These are phyloP conservation scores for Mycena amicta DNA, from an alignment of 768 basidiomycete species.

Conservation along the genomic window DNA sequence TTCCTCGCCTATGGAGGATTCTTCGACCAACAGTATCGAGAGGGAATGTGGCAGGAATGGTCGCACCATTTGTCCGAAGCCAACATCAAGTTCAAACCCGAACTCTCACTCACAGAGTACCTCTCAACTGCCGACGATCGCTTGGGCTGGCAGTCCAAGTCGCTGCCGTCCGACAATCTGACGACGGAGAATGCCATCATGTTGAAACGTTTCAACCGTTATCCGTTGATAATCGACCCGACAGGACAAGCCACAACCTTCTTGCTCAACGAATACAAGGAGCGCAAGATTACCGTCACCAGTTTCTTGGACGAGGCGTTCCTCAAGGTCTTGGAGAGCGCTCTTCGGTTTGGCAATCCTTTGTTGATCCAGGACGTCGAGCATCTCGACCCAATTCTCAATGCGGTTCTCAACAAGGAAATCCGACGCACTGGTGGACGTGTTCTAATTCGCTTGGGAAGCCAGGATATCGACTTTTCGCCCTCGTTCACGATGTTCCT, in stretches of 20 bases:
- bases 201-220: conserved; percentile 96
- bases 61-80: conserved; percentile 85
- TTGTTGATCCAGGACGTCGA: conserved; percentile 98
- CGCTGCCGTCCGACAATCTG: conserved; percentile 92
- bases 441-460: conserved; percentile 94
- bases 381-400: conserved; percentile 95
- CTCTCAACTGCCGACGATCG: conserved; percentile 97
- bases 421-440: conserved; percentile 95
- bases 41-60: conserved; percentile 98
- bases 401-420: conserved; percentile 96
- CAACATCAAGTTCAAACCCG: conserved; percentile 87
- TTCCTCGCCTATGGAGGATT: conserved; percentile 97
- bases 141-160: conserved; percentile 92
- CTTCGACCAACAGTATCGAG: conserved; percentile 98
- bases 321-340: conserved; percentile 97
- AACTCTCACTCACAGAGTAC: conserved; percentile 92
- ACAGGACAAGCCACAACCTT: conserved; percentile 96
- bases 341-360: conserved; percentile 98
- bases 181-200: conserved; percentile 99
- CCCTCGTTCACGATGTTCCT: conserved; percentile 99
- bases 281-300: conserved; percentile 96
- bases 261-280: conserved; percentile 91
- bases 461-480: conserved; percentile 98
- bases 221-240: conserved; percentile 96
- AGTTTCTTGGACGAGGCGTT: conserved; percentile 99